Base-by-base conservation (phyloP, 2,329 filamentous ascomycete species). In the Pseudogymnoascus verrucosus region DNA sequence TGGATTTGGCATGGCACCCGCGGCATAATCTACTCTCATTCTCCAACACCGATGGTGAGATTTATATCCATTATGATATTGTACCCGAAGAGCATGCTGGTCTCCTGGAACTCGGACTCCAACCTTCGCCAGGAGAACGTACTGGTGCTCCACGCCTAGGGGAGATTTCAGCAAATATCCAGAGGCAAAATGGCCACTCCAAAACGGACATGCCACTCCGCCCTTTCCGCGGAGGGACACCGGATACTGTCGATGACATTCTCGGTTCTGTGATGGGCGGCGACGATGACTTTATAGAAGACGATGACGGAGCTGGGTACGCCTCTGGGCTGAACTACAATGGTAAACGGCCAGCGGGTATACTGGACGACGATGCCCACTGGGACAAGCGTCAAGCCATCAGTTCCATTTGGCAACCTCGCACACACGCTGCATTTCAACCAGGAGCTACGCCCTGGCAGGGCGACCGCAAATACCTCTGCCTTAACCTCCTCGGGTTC, bases 391-490 rank as follows among this genome's bases (percentile, higher is more conserved):
- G 72, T 23, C 68, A 67, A 21, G 65, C 64, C 14, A 68, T 68
- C 31, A 39, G 23, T 19, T 21, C 66, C n/a, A 11, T 64, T 11
- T 74, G 71, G 71, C 69, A 73, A 67, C 88, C 92, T 1, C 83
- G 86, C 69, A 84, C 89, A 37, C 96, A 99, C 69, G 85, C 89
- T 62, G 78, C 93, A 1, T 96, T 99, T 74, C 96, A 99, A 74
- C 91, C 93, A 0, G 93, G 95, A 1, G 93, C 92, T 62, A 99
- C 95, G 0, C 93, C 93, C 0, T 99, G 95, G 96, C 86, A 91
- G 66, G 95, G 95, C 1, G 95, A 96, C 74, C 84, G 95, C 67
- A 91, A 93, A 72, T 96, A 99, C 73, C 82, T 99, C 0, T 96
- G 91, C 72, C 83, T 98, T 42, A 98, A 98, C 73, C 79, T 99